Base-by-base conservation (phyloP, 306 rosid genomes). In the Dryas drummondii region DNA sequence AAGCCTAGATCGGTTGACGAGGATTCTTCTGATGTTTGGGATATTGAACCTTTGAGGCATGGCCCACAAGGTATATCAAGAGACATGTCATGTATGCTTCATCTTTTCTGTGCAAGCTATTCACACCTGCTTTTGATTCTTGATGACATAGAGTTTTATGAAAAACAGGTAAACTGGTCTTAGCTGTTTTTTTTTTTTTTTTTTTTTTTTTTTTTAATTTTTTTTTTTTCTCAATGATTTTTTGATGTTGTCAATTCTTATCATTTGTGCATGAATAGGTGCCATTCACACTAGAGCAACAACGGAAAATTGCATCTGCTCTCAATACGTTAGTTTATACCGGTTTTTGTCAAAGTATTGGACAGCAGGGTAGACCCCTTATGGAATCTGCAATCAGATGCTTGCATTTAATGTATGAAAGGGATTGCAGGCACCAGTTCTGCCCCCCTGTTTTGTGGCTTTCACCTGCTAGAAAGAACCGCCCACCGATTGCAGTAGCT, bases 81-180 rank as follows among this genome's bases (percentile, higher is more conserved):
- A 79, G 90, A 86, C 81, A 69, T 80, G 79, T 86, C 86, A 76
- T 87, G 93, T 78, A 76, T 84, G 87, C 91, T 94, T 79, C 91
- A 94, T 85, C 94, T 94, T 75, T 94, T 94, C 88, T 90, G 93
- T 83, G 94, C 96, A 53, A 80, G 97, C 71, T 94, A 91, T 86
- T 85, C 98, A 68, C 98, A 94, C 81, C 85, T 91, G 83, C 94
- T 94, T 78, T 84, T 91, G 85, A 87, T 94, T 87, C 92, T 94
- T 60, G 97, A 94, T 78, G 98, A 94, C 88, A 90, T 94, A 81
- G 98, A 94, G 85, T 94, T 94, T 86, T 91, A 94, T 48, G 97
- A 94, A 84, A 94, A 90, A 75, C 93, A 94, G 96, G 98, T 92
- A 83, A 62, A 58, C 72, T 71, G 73, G 13, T 48, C 76, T 40